Evolutionary conservation across 2,329 filamentous ascomycete species (phyloP).

Genomic region (Pestalotiopsis sp.): DNA sequence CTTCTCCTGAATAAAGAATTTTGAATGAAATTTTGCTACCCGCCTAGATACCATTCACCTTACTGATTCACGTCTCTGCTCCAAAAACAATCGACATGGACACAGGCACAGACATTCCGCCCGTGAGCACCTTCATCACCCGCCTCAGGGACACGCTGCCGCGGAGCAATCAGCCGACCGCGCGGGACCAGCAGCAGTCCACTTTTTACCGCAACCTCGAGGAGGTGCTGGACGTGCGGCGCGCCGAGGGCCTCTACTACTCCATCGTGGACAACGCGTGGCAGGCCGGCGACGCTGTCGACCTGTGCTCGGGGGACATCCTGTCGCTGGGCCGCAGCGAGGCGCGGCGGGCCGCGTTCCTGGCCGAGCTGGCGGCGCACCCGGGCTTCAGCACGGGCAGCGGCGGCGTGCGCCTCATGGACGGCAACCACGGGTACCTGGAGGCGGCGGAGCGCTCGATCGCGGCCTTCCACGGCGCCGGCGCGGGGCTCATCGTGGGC

Average conservation of each 20-base stretch:
- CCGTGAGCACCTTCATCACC: neutral
- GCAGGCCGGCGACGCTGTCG: neutral
- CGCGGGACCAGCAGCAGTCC: neutral
- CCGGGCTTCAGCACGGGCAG: neutral
- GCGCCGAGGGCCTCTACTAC: neutral
- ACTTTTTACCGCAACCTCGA: neutral
- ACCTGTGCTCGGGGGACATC: constrained; percentile 70
- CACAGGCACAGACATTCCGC: neutral
- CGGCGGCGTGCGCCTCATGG: neutral
- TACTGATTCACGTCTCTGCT: neutral
- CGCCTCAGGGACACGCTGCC: neutral
- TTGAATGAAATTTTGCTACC: too few relatives aligned
- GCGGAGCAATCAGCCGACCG: neutral
- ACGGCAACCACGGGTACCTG: constrained; percentile 14
- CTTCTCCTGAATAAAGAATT: too few relatives aligned
- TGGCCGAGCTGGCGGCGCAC: constrained; percentile 43
- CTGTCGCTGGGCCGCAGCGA: constrained; percentile 56
- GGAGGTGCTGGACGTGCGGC: neutral
- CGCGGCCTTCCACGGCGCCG: constrained; percentile 56
- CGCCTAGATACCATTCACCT: too few relatives aligned
- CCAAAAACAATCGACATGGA: neutral
- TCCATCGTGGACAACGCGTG: neutral
- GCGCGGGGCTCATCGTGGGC: constrained; percentile 60
- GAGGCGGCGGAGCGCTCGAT: constrained; percentile 9
- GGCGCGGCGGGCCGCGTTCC: constrained; percentile 46